Conservation (phyloP, 805 yeast genomes). For the Metschnikowia dekortorum region DNA sequence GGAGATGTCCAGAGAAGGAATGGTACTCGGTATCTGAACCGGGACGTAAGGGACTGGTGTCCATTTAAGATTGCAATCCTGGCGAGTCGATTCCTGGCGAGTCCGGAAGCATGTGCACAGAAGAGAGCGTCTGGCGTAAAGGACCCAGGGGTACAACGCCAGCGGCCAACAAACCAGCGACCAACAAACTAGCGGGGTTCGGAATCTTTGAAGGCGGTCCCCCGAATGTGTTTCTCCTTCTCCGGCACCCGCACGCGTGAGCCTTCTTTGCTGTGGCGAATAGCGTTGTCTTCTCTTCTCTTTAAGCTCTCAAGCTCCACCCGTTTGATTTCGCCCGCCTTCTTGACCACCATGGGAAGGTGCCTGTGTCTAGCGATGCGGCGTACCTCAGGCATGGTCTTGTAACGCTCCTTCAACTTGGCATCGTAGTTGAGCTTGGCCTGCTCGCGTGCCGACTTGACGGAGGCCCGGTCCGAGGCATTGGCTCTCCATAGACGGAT, state of each 20-base stretch:
- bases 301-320: conserved; percentile 69
- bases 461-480: conserved; percentile 79
- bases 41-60: no score
- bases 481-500: conserved; percentile 88
- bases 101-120: no score
- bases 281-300: conserved; percentile 77
- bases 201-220: conserved; percentile 61
- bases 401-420: conserved; percentile 86
- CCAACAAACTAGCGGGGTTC: not conserved
- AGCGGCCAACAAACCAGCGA: no score
- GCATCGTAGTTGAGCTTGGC: conserved; percentile 84
- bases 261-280: conserved; percentile 69
- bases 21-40: no score
- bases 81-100: no score
- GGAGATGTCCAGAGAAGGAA: no score
- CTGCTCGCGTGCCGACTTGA: conserved; percentile 76
- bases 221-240: conserved; percentile 82
- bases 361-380: conserved; percentile 91
- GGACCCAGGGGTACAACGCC: no score
- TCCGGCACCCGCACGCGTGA: conserved; percentile 59
- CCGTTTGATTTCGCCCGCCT: conserved; percentile 81
- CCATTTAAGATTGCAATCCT: no score
- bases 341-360: conserved; percentile 80
- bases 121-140: no score
- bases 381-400: conserved; percentile 93